Conservation (phyloP, 2,329 filamentous ascomycete species). For the Pezicula carpinea region DNA sequence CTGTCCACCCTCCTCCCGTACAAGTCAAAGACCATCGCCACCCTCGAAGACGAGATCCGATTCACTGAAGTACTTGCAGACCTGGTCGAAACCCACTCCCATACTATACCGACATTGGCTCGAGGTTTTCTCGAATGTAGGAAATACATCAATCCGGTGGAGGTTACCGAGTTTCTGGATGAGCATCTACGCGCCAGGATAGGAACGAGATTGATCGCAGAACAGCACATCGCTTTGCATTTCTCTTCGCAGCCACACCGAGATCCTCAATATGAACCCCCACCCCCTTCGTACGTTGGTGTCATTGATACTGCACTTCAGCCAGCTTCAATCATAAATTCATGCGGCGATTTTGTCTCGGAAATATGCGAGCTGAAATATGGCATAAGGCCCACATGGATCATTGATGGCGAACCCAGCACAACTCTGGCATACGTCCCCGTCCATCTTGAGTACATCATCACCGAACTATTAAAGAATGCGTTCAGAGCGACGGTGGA, state of each 20-base stretch:
- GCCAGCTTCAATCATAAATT: conserved; percentile 75
- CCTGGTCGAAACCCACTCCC: conserved; percentile 88
- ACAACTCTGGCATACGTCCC: conserved; percentile 93
- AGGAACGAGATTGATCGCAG: conserved; percentile 87
- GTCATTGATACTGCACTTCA: conserved; percentile 89
- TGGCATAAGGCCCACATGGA: conserved; percentile 74
- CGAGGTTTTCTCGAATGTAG: conserved; percentile 89
- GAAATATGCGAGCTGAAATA: conserved; percentile 98
- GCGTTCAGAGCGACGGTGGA: conserved; percentile 93
- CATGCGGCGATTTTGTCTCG: conserved; percentile 84
- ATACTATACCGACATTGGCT: conserved; percentile 90
- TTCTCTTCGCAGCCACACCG: conserved; percentile 68
- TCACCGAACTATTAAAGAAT: conserved; percentile 95
- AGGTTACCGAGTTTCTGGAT: conserved; percentile 90
- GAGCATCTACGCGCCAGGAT: conserved; percentile 91
- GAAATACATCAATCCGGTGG: conserved; percentile 75
- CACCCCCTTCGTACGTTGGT: conserved; percentile 70
- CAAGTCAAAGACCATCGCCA: conserved; percentile 52
- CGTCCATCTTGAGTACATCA: conserved; percentile 94
- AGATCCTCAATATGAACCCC: conserved; percentile 47
- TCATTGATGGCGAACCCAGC: conserved; percentile 79
- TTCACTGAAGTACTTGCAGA: conserved; percentile 94
- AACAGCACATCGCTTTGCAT: conserved; percentile 94
- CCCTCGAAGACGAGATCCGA: conserved; percentile 78
- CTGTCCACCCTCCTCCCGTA: conserved; percentile 87